Base-by-base conservation (phyloP, 768 basidiomycete species). In the Suillus subaureus region DNA sequence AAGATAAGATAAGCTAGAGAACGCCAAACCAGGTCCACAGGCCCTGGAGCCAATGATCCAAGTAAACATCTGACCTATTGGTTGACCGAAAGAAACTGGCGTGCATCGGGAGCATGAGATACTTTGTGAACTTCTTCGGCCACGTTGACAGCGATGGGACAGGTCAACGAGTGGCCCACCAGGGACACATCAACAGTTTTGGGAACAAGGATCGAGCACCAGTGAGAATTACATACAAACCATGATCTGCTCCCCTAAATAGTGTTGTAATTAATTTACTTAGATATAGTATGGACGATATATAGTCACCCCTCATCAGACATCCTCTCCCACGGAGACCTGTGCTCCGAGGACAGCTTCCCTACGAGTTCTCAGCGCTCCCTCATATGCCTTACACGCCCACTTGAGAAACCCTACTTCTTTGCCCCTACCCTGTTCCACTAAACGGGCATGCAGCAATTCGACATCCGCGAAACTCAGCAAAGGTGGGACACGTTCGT, bases 401-500 rank as follows among this genome's bases (percentile, higher is more conserved):
- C 87, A 95, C 68, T 87, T 93, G 54, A 97, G 66, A 71, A 88
- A 92, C 8, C 80, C 84, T 33, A 96, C 79, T 21, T 87, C 86
- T 45, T 81, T 78, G n/a, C 42, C 65, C 63, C 78, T 66, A 61
- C 72, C 76, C 40, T 75, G 77, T 26, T 77, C 75, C n/a, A 90
- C 86, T 35, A 95, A 76, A 33, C 89, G 82, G 65, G 93, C 85
- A 73, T 97, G 94, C 61, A 97, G 79, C 6, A 89, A 66, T 68
- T 92, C 89, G n/a, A 97, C 68, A 72, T 97, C 94, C 18, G 78
- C 69, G 73, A 95, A 97, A 15, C 86, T 83, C 28, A 97, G 70
- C 47, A 95, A 74, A 0, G 95, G 95, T 0, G 95, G 92, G 7
- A 97, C 89, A 28, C 83, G 73, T 69, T 94, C 90, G 72, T 97